These are phyloP conservation scores for Anisogramma anomala DNA, from an alignment of 2,329 filamentous ascomycete genomes.

Conservation along the genomic window DNA sequence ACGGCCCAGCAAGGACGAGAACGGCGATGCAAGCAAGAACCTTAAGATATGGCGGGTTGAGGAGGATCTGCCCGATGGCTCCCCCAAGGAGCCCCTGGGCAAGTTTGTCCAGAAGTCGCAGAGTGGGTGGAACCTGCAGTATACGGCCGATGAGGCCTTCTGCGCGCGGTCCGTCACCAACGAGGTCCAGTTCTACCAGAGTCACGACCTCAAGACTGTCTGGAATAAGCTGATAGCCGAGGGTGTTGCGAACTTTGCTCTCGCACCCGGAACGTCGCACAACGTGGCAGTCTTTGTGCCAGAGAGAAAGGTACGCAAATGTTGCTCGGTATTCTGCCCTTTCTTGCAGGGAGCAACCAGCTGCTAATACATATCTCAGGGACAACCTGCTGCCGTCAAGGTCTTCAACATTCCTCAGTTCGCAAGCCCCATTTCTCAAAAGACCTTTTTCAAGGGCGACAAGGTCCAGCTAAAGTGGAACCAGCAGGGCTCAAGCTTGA, in stretches of 20 bases:
- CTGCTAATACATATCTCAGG: constrained; percentile 38
- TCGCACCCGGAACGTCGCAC: constrained; percentile 81
- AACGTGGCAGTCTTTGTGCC: constrained; percentile 91
- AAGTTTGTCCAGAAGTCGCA: constrained; percentile 93
- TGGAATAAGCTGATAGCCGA: constrained; percentile 95
- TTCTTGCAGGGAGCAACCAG: neutral
- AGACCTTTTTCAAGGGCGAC: constrained; percentile 98
- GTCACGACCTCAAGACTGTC: constrained; percentile 69
- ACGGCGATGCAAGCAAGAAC: constrained; percentile 89
- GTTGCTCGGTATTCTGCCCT: neutral
- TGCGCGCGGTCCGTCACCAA: constrained; percentile 92
- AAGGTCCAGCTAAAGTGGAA: constrained; percentile 99
- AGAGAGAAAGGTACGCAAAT: constrained; percentile 67
- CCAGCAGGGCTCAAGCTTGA: constrained; percentile 73
- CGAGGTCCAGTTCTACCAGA: constrained; percentile 95
- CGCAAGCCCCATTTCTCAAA: constrained; percentile 72
- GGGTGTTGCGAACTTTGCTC: constrained; percentile 77
- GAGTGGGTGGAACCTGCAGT: constrained; percentile 94
- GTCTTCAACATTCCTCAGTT: constrained; percentile 91
- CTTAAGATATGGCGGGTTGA: constrained; percentile 89
- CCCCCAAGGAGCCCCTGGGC: constrained; percentile 64
- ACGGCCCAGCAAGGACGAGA: constrained; percentile 81
- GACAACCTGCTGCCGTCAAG: constrained; percentile 85
- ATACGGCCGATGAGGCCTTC: constrained; percentile 84
- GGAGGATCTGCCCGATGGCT: constrained; percentile 51